These are phyloP conservation scores for Sugiyamaella neomexicana DNA, from an alignment of 1,139 yeast species.

Conservation along the genomic window DNA sequence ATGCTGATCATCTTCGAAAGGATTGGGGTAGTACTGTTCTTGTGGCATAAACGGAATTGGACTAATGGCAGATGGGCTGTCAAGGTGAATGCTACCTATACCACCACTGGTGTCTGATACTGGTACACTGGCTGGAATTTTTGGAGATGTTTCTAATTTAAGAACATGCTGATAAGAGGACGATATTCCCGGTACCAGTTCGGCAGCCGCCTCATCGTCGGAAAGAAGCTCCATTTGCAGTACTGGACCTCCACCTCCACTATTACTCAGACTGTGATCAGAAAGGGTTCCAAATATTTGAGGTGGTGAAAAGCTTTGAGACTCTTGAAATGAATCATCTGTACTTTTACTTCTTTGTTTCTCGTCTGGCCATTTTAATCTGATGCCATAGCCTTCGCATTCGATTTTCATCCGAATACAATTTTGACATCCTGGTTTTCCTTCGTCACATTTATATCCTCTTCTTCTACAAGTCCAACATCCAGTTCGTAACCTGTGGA, in stretches of 20 bases:
- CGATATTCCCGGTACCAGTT: conserved; percentile 18
- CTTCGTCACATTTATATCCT: conserved; percentile 83
- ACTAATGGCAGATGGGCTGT: conserved; percentile 11
- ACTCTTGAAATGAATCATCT: conserved; percentile 1
- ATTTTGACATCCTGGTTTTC: conserved; percentile 49
- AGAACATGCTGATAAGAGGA: conserved; percentile 20
- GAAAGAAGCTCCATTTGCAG: conserved; percentile 12
- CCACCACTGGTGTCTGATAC: conserved; percentile 10
- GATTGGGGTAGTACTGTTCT: not conserved
- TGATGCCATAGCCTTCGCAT: conserved; percentile 36
- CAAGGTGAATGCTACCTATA: conserved; percentile 3
- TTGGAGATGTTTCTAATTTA: conserved; percentile 16
- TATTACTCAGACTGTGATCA: not conserved
- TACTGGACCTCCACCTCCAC: not conserved
- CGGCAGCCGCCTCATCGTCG: conserved; percentile 14
- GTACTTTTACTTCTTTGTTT: conserved; percentile 15
- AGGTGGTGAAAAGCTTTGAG: conserved; percentile 1
- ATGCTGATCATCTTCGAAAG: not conserved
- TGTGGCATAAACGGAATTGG: conserved; percentile 13
- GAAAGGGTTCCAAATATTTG: not conserved
- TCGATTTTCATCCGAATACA: conserved; percentile 28
- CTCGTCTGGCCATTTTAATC: conserved; percentile 36
- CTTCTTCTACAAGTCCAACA: conserved; percentile 80
- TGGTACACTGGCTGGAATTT: conserved; percentile 11
- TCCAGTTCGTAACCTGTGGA: conserved; percentile 42